Conservation (phyloP, 2,329 filamentous ascomycete species). For the Leptodontidium sp. region DNA sequence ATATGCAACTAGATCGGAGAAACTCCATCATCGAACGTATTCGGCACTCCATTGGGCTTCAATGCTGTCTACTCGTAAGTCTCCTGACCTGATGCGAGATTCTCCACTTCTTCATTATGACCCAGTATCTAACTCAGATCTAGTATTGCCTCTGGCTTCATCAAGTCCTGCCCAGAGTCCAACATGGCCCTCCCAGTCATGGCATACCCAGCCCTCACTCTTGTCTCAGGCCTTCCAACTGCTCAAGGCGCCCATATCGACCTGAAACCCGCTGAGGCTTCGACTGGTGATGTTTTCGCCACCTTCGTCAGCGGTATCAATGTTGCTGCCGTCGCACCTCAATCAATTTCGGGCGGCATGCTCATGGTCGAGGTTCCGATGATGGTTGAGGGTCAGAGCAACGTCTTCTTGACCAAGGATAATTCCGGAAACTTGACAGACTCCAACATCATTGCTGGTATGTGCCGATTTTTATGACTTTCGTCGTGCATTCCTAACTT, state of each 20-base stretch:
- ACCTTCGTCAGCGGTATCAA: constrained; percentile 48
- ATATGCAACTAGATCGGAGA: constrained; percentile 48
- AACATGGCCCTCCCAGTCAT: constrained; percentile 66
- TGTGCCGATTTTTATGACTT: background rate
- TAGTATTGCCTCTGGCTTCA: constrained; percentile 69
- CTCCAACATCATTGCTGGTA: constrained; percentile 48
- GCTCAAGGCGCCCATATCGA: constrained; percentile 37
- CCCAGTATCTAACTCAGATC: background rate
- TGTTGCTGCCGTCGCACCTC: constrained; percentile 48
- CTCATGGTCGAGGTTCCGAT: constrained; percentile 45
- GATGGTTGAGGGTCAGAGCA: constrained; percentile 50
- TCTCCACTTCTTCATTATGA: too few species aligned
- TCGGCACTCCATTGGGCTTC: constrained; percentile 65
- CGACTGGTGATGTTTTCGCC: constrained; percentile 44
- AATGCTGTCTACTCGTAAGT: constrained; percentile 61
- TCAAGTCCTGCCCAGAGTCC: constrained; percentile 61
- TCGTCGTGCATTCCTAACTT: background rate
- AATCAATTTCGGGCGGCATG: constrained; percentile 43
- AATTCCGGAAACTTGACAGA: constrained; percentile 49
- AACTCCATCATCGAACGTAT: constrained; percentile 64
- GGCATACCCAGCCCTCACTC: constrained; percentile 61
- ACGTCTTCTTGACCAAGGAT: constrained; percentile 51
- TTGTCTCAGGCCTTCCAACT: constrained; percentile 40
- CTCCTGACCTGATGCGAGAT: background rate
- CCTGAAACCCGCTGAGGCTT: constrained; percentile 41